Percentiles rank a stretch among this genome's conserved stretches.
Evolutionary conservation across 352 stramenopile species (phyloP).

Genomic region (Hyaloperonospora arabidopsidis): DNA sequence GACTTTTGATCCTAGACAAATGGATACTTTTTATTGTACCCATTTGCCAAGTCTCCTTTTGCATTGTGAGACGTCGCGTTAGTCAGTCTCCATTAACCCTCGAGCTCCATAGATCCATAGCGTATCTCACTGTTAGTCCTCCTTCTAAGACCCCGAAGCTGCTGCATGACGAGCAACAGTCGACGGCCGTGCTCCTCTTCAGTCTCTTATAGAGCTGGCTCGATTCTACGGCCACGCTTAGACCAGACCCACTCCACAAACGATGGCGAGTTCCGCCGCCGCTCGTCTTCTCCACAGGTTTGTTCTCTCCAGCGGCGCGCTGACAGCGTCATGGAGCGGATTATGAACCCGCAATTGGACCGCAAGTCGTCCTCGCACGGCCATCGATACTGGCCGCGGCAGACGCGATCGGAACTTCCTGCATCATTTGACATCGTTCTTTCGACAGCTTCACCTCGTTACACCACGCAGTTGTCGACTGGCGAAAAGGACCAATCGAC

Average conservation of each 20-base stretch:
- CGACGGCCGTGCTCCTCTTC: slow-evolving; percentile 20
- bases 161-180: slow-evolving; percentile 18
- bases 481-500: slow-evolving; percentile 11
- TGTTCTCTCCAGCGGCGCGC: slow-evolving; percentile 32
- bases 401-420: slow-evolving; percentile 11
- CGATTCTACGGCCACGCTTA: slow-evolving; percentile 8
- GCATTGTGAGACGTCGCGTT: neutral
- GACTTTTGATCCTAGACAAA: slow-evolving; percentile 1
- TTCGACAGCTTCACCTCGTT: neutral
- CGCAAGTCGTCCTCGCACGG: slow-evolving; percentile 31
- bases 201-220: slow-evolving; percentile 14
- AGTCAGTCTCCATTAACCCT: too few relatives aligned
- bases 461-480: slow-evolving; percentile 4
- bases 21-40: neutral
- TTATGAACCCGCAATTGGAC: slow-evolving; percentile 65
- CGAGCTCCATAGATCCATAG: too few relatives aligned
- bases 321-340: slow-evolving; percentile 63
- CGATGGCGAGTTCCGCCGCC: slow-evolving; percentile 11
- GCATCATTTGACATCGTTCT: slow-evolving; percentile 2
- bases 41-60: neutral
- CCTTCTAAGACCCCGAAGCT: neutral
- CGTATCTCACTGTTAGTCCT: too few relatives aligned
- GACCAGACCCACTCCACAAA: slow-evolving; percentile 1
- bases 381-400: slow-evolving; percentile 12
- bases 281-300: slow-evolving; percentile 23